Base-by-base conservation (phyloP, 2,329 filamentous ascomycete genomes). In the Fusarium sarcochroum region DNA sequence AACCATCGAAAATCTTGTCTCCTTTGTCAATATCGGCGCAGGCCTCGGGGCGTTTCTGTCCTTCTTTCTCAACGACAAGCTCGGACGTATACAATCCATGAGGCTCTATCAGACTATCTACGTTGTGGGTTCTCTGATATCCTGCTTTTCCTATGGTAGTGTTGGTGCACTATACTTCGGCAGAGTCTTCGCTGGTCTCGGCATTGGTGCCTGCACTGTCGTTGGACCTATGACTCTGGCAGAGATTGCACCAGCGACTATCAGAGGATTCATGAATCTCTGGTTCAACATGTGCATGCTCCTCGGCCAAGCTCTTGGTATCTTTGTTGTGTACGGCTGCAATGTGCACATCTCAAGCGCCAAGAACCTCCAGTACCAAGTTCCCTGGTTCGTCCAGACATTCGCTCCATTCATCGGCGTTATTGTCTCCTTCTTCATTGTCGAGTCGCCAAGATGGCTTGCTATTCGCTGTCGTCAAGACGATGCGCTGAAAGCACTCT, bases 311-410 rank as follows among this genome's bases (percentile, higher is more conserved):
- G 61, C 60, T 1, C 11, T 69, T n/a, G 66, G 66, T 0, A 46
- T 69, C 49, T 69, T 69, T 6, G 62, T 44, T 11, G 65, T 69
- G n/a, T 69, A 69, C 6, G 61, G 66, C 6, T 68, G 61, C 41
- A 62, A 50, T 13, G 40, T 38, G 6, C 66, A 69, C 21, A 69
- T 69, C 27, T 42, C 48, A 2, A 38, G 59, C 6, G 18, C 45
- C 6, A 61, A 49, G 5, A 46, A 66, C 32, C 51, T 66, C 5
- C 66, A 66, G 20, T 60, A 58, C 38, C 66, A 69, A 3, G 61
- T 69, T 6, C 65, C 66, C 1, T 69, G 60, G 34, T 69, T 66
- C 34, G 48, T 66, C 20, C 66, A 69, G 17, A 69, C 68, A 35
- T 69, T 69, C 20, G 66, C 66, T 4, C 53, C 66, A 2, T 47